These are phyloP conservation scores for Metschnikowia baotianmanensis DNA, from an alignment of 805 yeast genomes.

Conservation along the genomic window DNA sequence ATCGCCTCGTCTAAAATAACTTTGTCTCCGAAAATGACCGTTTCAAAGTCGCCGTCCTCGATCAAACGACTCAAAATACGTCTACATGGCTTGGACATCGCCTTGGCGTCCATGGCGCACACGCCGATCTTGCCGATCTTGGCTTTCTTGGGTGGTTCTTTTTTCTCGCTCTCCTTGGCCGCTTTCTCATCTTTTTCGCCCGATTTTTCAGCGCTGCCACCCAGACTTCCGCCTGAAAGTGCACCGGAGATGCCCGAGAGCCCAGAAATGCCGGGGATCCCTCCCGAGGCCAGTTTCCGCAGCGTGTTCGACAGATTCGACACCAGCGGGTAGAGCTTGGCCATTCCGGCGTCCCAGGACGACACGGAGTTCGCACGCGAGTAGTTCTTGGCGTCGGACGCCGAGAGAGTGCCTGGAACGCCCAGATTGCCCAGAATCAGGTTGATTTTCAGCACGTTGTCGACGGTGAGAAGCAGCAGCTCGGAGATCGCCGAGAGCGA, in stretches of 20 bases:
- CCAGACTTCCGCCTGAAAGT: slow-evolving; percentile 18
- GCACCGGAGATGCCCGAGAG: slow-evolving; percentile 23
- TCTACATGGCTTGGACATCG: slow-evolving; percentile 91
- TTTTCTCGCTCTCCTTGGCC: too few species aligned
- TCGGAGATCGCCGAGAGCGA: slow-evolving; percentile 20
- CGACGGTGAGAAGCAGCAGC: slow-evolving; percentile 16
- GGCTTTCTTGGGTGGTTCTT: too few species aligned
- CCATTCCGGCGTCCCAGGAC: slow-evolving; percentile 20
- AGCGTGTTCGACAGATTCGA: slow-evolving; percentile 36
- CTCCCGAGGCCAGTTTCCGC: slow-evolving; percentile 17
- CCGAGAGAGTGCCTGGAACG: too few species aligned
- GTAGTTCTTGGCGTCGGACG: slow-evolving; percentile 13
- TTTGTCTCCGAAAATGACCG: slow-evolving; percentile 95
- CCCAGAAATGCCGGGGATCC: too few species aligned
- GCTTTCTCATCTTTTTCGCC: too few species aligned
- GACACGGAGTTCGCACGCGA: slow-evolving; percentile 25
- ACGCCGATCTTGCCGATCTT: slow-evolving; percentile 93
- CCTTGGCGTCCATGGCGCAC: slow-evolving; percentile 98
- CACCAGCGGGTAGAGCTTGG: slow-evolving; percentile 33
- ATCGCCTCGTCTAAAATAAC: slow-evolving; percentile 90
- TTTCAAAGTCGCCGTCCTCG: slow-evolving; percentile 93
- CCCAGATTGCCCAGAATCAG: too few species aligned
- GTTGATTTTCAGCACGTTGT: slow-evolving; percentile 19
- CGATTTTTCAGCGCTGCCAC: not conserved
- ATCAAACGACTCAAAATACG: slow-evolving; percentile 83